phyloP scores from a whole-genome alignment of 257 asterid genomes.

The Solanum boliviense region DNA sequence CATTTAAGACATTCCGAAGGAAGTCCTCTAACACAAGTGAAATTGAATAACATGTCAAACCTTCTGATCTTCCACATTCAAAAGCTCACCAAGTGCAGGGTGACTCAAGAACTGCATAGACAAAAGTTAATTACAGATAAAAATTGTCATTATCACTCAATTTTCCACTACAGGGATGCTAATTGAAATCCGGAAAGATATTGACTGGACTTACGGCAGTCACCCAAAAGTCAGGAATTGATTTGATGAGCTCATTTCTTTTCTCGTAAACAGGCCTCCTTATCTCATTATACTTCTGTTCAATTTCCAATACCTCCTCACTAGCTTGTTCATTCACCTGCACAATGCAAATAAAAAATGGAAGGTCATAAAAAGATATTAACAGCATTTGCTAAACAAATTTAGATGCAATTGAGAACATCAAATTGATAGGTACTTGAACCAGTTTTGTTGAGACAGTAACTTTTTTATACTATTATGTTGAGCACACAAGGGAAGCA shows the following conservation, averaged over 20 bases:
- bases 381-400: not conserved
- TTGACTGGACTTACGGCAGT: slow-evolving; percentile 28
- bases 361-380: not conserved
- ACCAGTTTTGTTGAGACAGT: not conserved
- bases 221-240: slow-evolving; percentile 53
- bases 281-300: slow-evolving; percentile 28
- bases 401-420: not conserved
- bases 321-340: slow-evolving; percentile 40
- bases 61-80: slow-evolving; percentile 37
- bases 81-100: slow-evolving; percentile 36
- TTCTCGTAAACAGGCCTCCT: slow-evolving; percentile 33
- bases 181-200: not conserved
- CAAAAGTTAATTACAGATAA: not conserved
- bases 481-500: not conserved
- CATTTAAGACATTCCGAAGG: not conserved
- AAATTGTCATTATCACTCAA: not conserved
- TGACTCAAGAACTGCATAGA: slow-evolving; percentile 45
- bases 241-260: slow-evolving; percentile 28
- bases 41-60: slow-evolving; percentile 13
- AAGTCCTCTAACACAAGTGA: not conserved
- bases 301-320: slow-evolving; percentile 28
- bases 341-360: slow-evolving; percentile 8
- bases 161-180: not conserved
- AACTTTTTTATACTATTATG: not conserved
- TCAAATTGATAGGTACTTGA: not conserved